A percentile compares a stretch with the other conserved stretches of the same genome.
phyloP scores from a whole-genome alignment of 345 rosid species.

The Populus simonii region DNA sequence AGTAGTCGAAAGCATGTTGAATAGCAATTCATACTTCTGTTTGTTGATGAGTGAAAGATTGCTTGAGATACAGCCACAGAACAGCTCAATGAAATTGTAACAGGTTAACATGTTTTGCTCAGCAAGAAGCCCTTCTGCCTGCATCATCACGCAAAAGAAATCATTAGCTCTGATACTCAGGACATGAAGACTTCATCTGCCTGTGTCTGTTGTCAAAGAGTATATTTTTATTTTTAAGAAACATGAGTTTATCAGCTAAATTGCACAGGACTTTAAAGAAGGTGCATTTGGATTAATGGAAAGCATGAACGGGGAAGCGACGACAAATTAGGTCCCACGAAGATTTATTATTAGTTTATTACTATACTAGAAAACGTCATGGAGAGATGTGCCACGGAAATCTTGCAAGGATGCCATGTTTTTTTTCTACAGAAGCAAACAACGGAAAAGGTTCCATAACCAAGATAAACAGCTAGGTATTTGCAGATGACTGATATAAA shows the following conservation, averaged over 20 bases:
- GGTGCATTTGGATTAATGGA: too few species aligned
- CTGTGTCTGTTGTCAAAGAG: background rate
- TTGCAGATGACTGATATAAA: background rate
- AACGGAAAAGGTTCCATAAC: background rate
- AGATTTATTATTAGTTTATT: background rate
- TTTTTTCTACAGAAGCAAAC: background rate
- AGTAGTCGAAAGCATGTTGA: background rate
- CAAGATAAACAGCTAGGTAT: background rate
- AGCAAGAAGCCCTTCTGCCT: slow-evolving; percentile 72
- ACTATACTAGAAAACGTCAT: background rate
- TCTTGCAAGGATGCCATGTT: background rate
- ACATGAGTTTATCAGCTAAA: background rate
- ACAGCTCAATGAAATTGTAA: slow-evolving; percentile 57
- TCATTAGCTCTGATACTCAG: background rate
- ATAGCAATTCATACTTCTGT: slow-evolving; percentile 43
- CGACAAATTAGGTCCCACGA: background rate
- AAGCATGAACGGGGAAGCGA: too few species aligned
- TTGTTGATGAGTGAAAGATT: slow-evolving; percentile 58
- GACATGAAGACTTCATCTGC: background rate
- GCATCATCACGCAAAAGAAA: slow-evolving; percentile 18
- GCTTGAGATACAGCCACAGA: slow-evolving; percentile 40
- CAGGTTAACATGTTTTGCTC: slow-evolving; percentile 60
- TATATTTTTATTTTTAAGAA: background rate
- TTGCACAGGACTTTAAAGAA: background rate
- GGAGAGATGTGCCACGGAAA: background rate